Conservation (phyloP, 1,139 yeast species). For the Kodamaea arcana region DNA sequence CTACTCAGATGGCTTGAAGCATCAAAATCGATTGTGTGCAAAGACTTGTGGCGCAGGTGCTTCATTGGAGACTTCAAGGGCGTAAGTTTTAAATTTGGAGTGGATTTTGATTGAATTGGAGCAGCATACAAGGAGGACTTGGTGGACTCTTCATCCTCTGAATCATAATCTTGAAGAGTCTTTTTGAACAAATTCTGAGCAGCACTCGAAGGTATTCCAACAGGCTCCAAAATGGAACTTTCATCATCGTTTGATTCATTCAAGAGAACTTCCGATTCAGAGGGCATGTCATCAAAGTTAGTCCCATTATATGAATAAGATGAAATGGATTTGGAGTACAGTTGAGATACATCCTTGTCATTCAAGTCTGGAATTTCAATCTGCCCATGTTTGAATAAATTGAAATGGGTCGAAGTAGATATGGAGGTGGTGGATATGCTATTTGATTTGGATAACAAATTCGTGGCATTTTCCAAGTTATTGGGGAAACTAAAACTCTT, state of each 20-base stretch:
- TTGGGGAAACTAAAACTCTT: constrained; percentile 40
- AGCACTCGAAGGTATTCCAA: constrained; percentile 32
- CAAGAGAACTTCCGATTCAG: constrained; percentile 14
- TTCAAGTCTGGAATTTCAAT: constrained; percentile 43
- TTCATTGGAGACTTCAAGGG: constrained; percentile 23
- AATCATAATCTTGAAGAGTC: constrained; percentile 32
- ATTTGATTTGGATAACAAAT: constrained; percentile 34
- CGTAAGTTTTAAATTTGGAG: constrained; percentile 15
- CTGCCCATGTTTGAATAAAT: constrained; percentile 32
- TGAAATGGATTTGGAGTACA: constrained; percentile 20
- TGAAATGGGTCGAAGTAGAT: constrained; percentile 16
- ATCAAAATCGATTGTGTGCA: constrained; percentile 36
- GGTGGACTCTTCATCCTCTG: constrained; percentile 16
- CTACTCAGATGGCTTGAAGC: constrained; percentile 7
- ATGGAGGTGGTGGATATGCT: constrained; percentile 29
- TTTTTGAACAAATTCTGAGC: constrained; percentile 27
- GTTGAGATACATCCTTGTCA: constrained; percentile 18
- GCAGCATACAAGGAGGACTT: constrained; percentile 12
- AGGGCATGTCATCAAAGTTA: constrained; percentile 25
- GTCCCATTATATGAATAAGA: constrained; percentile 25
- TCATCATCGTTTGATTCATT: constrained; percentile 11
- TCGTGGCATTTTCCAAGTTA: constrained; percentile 30
- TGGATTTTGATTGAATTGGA: constrained; percentile 17
- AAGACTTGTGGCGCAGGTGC: constrained; percentile 38
- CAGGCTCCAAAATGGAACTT: constrained; percentile 24